These are phyloP conservation scores for Aspergillaceae sp. DNA, from an alignment of 2,329 filamentous ascomycete genomes.

Conservation along the genomic window DNA sequence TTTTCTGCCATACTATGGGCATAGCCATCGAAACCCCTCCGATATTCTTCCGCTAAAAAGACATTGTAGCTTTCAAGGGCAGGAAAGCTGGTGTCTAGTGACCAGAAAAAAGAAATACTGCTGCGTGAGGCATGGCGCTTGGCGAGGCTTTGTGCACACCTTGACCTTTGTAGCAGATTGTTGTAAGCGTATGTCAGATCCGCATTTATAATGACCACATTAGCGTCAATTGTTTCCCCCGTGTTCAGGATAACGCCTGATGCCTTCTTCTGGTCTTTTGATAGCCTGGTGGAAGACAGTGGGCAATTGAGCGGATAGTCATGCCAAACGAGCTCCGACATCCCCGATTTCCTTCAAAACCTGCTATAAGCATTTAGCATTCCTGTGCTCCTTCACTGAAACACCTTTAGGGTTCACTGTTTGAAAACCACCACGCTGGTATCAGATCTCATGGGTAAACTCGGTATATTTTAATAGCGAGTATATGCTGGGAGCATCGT, in stretches of 20 bases:
- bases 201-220: conserved; percentile 62
- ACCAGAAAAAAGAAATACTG: conserved; percentile 68
- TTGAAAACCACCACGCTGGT: conserved; percentile 57
- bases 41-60: conserved; percentile 65
- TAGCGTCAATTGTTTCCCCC: conserved; percentile 52
- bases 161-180: conserved; percentile 53
- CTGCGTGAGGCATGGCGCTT: conserved; percentile 56
- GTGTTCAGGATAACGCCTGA: conserved; percentile 37
- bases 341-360: conserved; percentile 55
- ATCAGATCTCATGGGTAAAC: conserved; percentile 68
- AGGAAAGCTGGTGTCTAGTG: conserved; percentile 37
- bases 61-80: conserved; percentile 66
- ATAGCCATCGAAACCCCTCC: conserved; percentile 56
- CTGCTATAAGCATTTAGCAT: neutral
- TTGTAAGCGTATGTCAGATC: conserved; percentile 68
- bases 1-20: no score
- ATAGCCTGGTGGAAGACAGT: conserved; percentile 49
- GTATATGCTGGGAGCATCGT: conserved; percentile 67
- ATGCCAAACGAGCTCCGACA: conserved; percentile 56
- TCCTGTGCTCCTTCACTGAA: neutral
- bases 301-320: conserved; percentile 51
- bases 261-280: conserved; percentile 27
- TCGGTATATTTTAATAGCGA: conserved; percentile 67
- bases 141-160: neutral
- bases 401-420: conserved; percentile 19